These are phyloP conservation scores for Penicillium desertorum DNA, from an alignment of 495 filamentous ascomycete genomes.

Conservation along the genomic window DNA sequence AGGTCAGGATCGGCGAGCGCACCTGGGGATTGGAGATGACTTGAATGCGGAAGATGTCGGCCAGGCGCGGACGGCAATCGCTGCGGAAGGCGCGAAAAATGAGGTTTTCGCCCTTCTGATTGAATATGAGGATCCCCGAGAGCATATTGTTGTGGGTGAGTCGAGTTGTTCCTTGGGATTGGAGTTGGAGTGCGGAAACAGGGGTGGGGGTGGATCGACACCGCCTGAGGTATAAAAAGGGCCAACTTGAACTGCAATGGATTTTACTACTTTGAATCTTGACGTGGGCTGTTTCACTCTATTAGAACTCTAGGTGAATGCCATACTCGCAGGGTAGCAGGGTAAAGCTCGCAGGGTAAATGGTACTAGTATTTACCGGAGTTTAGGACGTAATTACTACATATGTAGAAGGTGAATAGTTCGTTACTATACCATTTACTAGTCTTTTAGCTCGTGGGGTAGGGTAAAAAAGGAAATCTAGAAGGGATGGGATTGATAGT, in stretches of 20 bases:
- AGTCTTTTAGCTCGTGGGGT: no score
- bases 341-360: no score
- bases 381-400: no score
- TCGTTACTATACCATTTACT: no score
- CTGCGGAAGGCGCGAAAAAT: slow-evolving; percentile 98
- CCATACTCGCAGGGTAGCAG: no score
- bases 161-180: slow-evolving; percentile 3
- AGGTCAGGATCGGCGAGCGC: slow-evolving; percentile 93
- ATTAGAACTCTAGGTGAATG: no score
- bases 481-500: no score
- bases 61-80: slow-evolving; percentile 93
- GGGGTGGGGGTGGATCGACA: slow-evolving; percentile 34
- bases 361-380: no score
- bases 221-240: slow-evolving; percentile 25
- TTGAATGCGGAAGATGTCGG: slow-evolving; percentile 99
- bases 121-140: slow-evolving; percentile 96
- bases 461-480: no score
- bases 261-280: no score
- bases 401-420: no score
- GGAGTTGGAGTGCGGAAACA: slow-evolving; percentile 22
- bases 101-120: slow-evolving; percentile 99
- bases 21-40: slow-evolving; percentile 99
- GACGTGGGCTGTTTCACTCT: no score
- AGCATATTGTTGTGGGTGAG: slow-evolving; percentile 63
- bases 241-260: neutral